A percentile compares a stretch with the other conserved stretches of the same genome.
phyloP scores from a whole-genome alignment of 805 yeast genomes.

The Yarrowia alimentaria region DNA sequence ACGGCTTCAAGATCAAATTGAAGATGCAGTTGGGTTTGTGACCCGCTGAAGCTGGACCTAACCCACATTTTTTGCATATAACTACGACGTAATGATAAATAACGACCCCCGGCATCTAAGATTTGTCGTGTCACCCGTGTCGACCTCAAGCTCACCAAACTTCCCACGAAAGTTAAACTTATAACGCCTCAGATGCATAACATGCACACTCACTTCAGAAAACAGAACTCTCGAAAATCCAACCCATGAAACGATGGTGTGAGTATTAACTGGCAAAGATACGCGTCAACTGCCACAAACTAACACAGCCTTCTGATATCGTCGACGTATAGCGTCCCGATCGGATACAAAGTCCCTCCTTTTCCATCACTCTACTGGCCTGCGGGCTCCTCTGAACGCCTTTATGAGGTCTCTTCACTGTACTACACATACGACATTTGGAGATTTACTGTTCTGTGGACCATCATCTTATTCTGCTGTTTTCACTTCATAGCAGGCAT shows the following conservation, averaged over 20 bases:
- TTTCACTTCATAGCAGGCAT: constrained; percentile 65
- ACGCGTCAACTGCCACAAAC: neutral
- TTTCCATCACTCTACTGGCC: constrained; percentile 88
- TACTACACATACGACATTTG: constrained; percentile 74
- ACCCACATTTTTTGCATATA: too few relatives aligned
- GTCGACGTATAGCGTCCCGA: constrained; percentile 48
- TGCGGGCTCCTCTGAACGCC: constrained; percentile 37
- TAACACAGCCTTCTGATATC: neutral
- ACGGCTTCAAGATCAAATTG: constrained; percentile 10
- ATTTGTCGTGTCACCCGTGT: neutral
- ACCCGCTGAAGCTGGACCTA: too few relatives aligned
- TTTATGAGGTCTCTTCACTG: constrained; percentile 53
- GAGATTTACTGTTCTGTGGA: constrained; percentile 81
- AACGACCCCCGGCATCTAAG: too few relatives aligned
- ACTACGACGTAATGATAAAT: too few relatives aligned
- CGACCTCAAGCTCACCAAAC: too few relatives aligned
- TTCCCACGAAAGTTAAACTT: too few relatives aligned
- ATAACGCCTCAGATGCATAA: too few relatives aligned
- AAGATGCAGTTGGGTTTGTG: constrained; percentile 19
- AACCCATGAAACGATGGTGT: neutral
- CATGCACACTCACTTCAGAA: too few relatives aligned
- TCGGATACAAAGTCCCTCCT: constrained; percentile 75
- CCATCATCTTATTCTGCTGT: constrained; percentile 61
- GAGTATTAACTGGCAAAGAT: neutral
- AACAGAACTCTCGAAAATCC: too few relatives aligned